Base-by-base conservation (phyloP, 768 basidiomycete species). In the Tricholoma bakamatsutake region DNA sequence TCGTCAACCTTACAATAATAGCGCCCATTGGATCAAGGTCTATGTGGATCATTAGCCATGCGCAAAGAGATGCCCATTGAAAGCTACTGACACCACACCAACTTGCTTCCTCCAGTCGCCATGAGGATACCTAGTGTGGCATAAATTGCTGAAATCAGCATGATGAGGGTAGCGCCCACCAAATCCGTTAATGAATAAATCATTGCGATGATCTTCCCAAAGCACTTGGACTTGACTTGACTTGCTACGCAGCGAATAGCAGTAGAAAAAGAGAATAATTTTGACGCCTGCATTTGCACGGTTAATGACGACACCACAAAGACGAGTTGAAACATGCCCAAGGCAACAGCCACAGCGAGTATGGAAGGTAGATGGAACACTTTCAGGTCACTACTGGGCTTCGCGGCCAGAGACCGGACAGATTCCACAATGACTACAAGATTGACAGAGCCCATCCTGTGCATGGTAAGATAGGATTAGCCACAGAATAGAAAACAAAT, bases 131-230 rank as follows among this genome's bases (percentile, higher is more conserved):
- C 88, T 90, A 60, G 42, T 51, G 52, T 33, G 57, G 37, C 27
- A 52, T 47, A 18, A 58, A 27, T 56, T 59, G 31, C 18, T 43
- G 52, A 50, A 42, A 59, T 42, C 11, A 47, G 43, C 33, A 28
- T 15, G 35, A 31, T 27, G 28, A 15, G 56, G 33, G 28, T n/a
- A 47, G 28, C 3, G 54, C 77, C 33, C 58, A 87, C 87, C 87
- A 58, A 90, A 88, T 24, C 80, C 74, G 64, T 93, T 93, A 66
- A 93, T 84, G 66, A 83, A 90, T n/a, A 93, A 67, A 64, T 96
- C 96, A 64, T 94, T 98, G 61, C 95, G 78, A 61, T 98, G 95
- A 66, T 98, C 96, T 69, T 97, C 91, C 93, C 93, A 98, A 28
- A 97, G 80, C n/a, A 97, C 83, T 46, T 83, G 82, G 2, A 99